These are phyloP conservation scores for Ustilago shanxiensis DNA, from an alignment of 1,284 basidiomycete genomes.

Conservation along the genomic window DNA sequence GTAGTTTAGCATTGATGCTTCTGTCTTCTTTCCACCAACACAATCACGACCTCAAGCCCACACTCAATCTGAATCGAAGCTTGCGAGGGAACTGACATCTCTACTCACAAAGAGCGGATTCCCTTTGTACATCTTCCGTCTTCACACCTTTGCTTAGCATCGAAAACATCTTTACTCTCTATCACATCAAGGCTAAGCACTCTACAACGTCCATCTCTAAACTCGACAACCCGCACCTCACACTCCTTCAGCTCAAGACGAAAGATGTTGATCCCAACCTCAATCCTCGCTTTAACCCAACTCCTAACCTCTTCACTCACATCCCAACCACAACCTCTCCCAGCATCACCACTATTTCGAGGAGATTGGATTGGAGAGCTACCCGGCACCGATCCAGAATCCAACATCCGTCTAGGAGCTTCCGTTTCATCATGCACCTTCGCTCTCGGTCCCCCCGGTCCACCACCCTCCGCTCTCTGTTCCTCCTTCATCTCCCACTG, in stretches of 20 bases:
- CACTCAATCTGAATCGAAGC: no score
- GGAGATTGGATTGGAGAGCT: constrained; percentile 5
- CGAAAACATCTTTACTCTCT: no score
- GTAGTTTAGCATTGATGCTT: no score
- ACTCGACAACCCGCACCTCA: no score
- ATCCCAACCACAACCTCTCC: not conserved
- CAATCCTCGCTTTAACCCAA: constrained; percentile 15
- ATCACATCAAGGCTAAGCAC: no score
- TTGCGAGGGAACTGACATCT: no score
- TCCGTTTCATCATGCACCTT: constrained; percentile 36
- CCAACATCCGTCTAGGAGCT: constrained; percentile 8
- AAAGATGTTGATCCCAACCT: constrained; percentile 17
- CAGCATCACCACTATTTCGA: not conserved
- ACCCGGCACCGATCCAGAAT: not conserved
- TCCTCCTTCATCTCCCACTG: constrained; percentile 33
- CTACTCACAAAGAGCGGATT: no score
- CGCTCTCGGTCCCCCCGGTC: constrained; percentile 33
- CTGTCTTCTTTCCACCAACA: no score
- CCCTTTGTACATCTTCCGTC: no score
- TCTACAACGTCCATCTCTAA: no score
- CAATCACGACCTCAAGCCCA: no score
- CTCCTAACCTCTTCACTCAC: not conserved
- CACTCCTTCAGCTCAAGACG: not conserved
- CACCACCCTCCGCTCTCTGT: constrained; percentile 23
- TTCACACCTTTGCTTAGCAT: no score